Evolutionary conservation across 345 rosid species (phyloP).

Genomic region (Jatropha curcas): DNA sequence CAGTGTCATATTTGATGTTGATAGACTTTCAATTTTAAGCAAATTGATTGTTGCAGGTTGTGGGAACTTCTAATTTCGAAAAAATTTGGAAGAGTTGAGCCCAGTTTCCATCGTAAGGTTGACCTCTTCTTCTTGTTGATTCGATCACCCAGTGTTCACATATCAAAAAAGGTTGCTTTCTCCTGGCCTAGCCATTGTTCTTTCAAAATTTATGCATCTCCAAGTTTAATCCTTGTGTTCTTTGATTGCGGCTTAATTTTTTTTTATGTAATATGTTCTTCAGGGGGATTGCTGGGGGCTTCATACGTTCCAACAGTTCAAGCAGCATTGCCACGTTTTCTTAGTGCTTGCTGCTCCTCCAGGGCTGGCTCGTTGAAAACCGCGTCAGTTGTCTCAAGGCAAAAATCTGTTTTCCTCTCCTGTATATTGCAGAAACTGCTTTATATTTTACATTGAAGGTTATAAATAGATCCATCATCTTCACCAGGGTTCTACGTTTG

Average conservation of each 20-base stretch:
- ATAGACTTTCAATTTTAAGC: neutral
- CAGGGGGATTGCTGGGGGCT: conserved; percentile 95
- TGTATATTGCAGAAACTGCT: conserved; percentile 6
- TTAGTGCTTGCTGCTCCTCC: conserved; percentile 94
- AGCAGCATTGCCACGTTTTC: conserved; percentile 89
- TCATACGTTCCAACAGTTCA: conserved; percentile 81
- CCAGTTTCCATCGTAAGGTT: conserved; percentile 79
- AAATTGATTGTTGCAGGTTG: conserved; percentile 59
- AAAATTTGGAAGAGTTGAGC: conserved; percentile 85
- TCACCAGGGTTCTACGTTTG: conserved; percentile 77
- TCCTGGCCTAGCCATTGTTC: neutral
- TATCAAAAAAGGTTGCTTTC: conserved; percentile 67
- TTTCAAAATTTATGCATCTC: neutral
- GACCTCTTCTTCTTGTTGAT: conserved; percentile 91
- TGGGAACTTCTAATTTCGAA: conserved; percentile 80
- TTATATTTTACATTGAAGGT: conserved; percentile 12
- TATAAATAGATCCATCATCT: conserved; percentile 22
- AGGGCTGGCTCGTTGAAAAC: conserved; percentile 85
- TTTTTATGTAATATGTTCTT: neutral
- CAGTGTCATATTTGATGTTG: no score
- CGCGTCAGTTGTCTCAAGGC: conserved; percentile 99
- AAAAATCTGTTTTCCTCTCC: conserved; percentile 11
- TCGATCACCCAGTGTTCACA: conserved; percentile 93
- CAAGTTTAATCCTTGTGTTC: neutral
- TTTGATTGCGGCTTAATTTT: neutral